Conservation (phyloP, 805 yeast species). For the Metschnikowia reukaufii region DNA sequence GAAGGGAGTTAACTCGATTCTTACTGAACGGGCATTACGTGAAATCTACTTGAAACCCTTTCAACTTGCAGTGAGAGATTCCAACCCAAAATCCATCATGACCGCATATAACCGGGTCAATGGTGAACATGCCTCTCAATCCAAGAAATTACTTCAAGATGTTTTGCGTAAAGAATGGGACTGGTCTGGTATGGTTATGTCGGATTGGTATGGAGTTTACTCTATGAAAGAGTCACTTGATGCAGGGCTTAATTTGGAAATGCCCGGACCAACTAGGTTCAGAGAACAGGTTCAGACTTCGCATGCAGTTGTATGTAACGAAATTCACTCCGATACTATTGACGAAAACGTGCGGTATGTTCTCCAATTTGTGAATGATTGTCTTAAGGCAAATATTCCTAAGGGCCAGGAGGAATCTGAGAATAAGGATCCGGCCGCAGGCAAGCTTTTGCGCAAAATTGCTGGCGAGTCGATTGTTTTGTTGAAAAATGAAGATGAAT, state of each 20-base stretch:
- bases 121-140: slow-evolving; percentile 57
- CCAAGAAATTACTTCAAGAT: slow-evolving; percentile 42
- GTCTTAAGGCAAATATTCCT: slow-evolving; percentile 42
- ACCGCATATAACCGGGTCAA: slow-evolving; percentile 64
- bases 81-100: slow-evolving; percentile 59
- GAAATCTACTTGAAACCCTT: slow-evolving; percentile 66
- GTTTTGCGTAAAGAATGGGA: slow-evolving; percentile 57
- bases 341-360: slow-evolving; percentile 51
- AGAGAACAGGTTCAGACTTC: slow-evolving; percentile 41
- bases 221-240: slow-evolving; percentile 46
- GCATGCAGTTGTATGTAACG: slow-evolving; percentile 44
- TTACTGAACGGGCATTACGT: slow-evolving; percentile 61
- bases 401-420: slow-evolving; percentile 31
- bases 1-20: slow-evolving; percentile 45
- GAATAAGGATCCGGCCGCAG: slow-evolving; percentile 18
- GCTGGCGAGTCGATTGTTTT: slow-evolving; percentile 51
- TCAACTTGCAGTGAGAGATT: slow-evolving; percentile 53
- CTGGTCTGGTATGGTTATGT: slow-evolving; percentile 56
- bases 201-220: slow-evolving; percentile 65
- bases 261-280: slow-evolving; percentile 62
- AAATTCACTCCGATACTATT: slow-evolving; percentile 40
- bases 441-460: slow-evolving; percentile 12
- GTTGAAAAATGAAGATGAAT: slow-evolving; percentile 50
- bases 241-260: slow-evolving; percentile 62
- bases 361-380: slow-evolving; percentile 47